Conservation (phyloP, 352 stramenopile genomes). For the Phytopythium delawarense region DNA sequence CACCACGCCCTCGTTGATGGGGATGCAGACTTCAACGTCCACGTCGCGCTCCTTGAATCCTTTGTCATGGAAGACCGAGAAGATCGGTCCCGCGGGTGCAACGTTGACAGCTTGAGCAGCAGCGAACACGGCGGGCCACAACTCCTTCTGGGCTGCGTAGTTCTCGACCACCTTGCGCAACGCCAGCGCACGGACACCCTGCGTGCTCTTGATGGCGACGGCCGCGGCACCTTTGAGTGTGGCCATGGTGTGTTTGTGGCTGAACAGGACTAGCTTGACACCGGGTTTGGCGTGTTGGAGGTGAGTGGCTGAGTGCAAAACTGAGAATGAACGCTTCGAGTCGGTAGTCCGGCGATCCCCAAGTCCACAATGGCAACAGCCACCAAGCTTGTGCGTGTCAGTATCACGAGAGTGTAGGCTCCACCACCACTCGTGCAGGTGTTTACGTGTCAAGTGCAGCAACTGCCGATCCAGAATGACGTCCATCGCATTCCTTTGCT, state of each 20-base stretch:
- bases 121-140: conserved; percentile 27
- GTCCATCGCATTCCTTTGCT: too few species aligned
- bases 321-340: background rate
- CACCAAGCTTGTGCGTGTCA: too few species aligned
- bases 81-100: conserved; percentile 16
- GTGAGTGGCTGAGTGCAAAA: background rate
- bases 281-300: background rate
- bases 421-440: too few species aligned
- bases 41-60: conserved; percentile 37
- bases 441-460: too few species aligned
- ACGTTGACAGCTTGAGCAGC: conserved; percentile 21
- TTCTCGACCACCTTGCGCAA: conserved; percentile 25
- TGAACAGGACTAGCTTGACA: too few species aligned
- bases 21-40: conserved; percentile 48
- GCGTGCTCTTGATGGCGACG: conserved; percentile 19
- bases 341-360: too few species aligned
- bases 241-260: background rate
- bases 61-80: conserved; percentile 39
- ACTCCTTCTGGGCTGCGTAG: conserved; percentile 27
- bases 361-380: too few species aligned
- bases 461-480: too few species aligned
- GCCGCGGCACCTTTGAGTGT: background rate
- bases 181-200: conserved; percentile 15
- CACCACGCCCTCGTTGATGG: conserved; percentile 17
- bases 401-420: too few species aligned